A percentile compares a stretch with the other conserved stretches of the same genome.
phyloP scores from a whole-genome alignment of 768 basidiomycete species.

The Tylopilus felleus region DNA sequence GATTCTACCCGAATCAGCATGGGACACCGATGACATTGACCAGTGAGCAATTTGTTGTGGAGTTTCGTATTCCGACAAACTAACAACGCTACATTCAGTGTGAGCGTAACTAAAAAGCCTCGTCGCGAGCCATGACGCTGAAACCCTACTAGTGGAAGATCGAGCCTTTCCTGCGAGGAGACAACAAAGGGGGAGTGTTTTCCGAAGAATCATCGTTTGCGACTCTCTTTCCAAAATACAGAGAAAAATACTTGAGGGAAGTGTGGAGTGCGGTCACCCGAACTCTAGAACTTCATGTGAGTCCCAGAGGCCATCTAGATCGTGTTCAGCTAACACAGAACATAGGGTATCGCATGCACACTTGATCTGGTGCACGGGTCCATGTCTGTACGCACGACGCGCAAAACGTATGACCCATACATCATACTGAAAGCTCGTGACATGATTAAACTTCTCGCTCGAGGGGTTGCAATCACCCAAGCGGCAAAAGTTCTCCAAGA shows the following conservation, averaged over 20 bases:
- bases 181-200: conserved; percentile 83
- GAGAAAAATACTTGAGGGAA: conserved; percentile 94
- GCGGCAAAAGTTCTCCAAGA: conserved; percentile 91
- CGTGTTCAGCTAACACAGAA: neutral
- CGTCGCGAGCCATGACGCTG: conserved; percentile 1
- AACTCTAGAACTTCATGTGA: conserved; percentile 76
- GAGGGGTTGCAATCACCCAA: conserved; percentile 82
- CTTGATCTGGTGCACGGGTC: conserved; percentile 95
- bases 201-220: conserved; percentile 97
- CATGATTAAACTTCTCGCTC: conserved; percentile 90
- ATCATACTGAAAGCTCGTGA: conserved; percentile 95
- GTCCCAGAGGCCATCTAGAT: conserved; percentile 19
- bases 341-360: conserved; percentile 82
- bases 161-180: conserved; percentile 66
- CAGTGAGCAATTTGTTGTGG: conserved; percentile 61
- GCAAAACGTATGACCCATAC: conserved; percentile 97
- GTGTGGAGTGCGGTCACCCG: conserved; percentile 90
- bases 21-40: conserved; percentile 99
- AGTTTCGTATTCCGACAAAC: neutral
- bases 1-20: conserved; percentile 54
- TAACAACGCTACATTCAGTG: conserved; percentile 33
- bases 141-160: conserved; percentile 72
- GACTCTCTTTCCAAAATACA: conserved; percentile 96
- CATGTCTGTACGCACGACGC: conserved; percentile 95
- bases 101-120: conserved; percentile 29